These are phyloP conservation scores for Xylariomycetidae sp. DNA, from an alignment of 2,329 filamentous ascomycete species.

Conservation along the genomic window DNA sequence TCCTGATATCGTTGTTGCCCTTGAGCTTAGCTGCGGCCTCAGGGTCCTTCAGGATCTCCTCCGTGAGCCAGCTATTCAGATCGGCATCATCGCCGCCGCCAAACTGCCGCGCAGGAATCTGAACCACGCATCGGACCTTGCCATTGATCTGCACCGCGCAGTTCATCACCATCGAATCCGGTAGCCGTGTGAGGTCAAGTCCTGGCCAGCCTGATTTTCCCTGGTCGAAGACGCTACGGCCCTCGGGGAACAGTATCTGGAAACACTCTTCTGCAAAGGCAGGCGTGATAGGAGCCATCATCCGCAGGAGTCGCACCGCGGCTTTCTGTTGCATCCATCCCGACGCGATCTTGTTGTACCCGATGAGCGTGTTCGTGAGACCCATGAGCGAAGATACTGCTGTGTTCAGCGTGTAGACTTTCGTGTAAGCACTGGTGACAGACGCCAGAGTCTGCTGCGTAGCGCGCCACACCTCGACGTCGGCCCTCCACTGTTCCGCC, in stretches of 20 bases:
- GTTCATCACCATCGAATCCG: too few species aligned
- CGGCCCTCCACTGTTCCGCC: conserved; percentile 37
- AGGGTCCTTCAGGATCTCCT: conserved; percentile 55
- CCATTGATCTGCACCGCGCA: conserved; percentile 77
- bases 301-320: conserved; percentile 55
- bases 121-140: conserved; percentile 65
- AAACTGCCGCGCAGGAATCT: conserved; percentile 50
- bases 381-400: conserved; percentile 78
- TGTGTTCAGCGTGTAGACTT: conserved; percentile 76
- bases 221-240: conserved; percentile 35
- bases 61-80: conserved; percentile 57
- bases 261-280: conserved; percentile 80
- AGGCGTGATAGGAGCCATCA: conserved; percentile 76
- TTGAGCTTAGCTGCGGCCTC: conserved; percentile 55
- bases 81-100: conserved; percentile 27
- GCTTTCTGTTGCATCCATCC: conserved; percentile 44
- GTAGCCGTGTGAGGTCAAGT: conserved; percentile 49
- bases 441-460: conserved; percentile 64
- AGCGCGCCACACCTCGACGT: conserved; percentile 54
- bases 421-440: conserved; percentile 64
- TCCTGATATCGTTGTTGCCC: conserved; percentile 38
- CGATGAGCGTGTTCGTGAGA: conserved; percentile 65
- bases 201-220: conserved; percentile 54
- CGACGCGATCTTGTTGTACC: conserved; percentile 36
- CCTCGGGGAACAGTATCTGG: conserved; percentile 47